phyloP scores from a whole-genome alignment of 2,329 filamentous ascomycete genomes.

The Sclerotinia trifoliorum region DNA sequence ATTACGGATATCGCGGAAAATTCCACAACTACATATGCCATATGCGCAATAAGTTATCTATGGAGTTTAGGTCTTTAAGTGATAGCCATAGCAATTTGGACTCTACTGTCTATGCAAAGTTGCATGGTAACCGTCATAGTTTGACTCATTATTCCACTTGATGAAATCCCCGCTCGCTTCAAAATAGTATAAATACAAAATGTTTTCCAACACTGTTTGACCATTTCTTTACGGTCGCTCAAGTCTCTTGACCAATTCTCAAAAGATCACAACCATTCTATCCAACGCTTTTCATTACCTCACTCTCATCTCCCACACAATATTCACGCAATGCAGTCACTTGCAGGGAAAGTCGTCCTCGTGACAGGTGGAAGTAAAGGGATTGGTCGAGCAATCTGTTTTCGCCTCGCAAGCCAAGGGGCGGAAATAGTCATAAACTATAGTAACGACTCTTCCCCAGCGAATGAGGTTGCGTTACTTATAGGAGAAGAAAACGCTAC shows the following conservation, averaged over 20 bases:
- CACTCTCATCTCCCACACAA: slow-evolving; percentile 2
- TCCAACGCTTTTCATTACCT: not conserved
- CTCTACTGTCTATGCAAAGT: not conserved
- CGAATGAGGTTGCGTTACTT: slow-evolving; percentile 49
- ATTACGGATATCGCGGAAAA: slow-evolving; percentile 9
- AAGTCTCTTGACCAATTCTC: not conserved
- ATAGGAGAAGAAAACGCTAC: slow-evolving; percentile 50
- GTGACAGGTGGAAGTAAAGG: slow-evolving; percentile 52
- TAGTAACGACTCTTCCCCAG: slow-evolving; percentile 46
- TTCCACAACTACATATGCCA: not conserved
- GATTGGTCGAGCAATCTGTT: slow-evolving; percentile 58
- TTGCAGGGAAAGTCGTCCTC: slow-evolving; percentile 36
- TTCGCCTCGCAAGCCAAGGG: slow-evolving; percentile 55
- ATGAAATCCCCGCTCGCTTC: not conserved
- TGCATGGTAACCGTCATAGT: not conserved
- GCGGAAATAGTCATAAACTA: slow-evolving; percentile 61
- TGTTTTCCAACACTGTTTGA: not conserved
- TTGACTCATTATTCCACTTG: not conserved
- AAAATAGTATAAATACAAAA: not conserved
- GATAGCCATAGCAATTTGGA: not conserved
- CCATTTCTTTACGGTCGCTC: not conserved
- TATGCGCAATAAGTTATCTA: not conserved
- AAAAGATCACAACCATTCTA: not conserved
- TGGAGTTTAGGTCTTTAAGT: not conserved
- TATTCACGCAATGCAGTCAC: slow-evolving; percentile 27